Evolutionary conservation across 2,329 filamentous ascomycete species (phyloP).

Genomic region (Talaromyces atroroseus): DNA sequence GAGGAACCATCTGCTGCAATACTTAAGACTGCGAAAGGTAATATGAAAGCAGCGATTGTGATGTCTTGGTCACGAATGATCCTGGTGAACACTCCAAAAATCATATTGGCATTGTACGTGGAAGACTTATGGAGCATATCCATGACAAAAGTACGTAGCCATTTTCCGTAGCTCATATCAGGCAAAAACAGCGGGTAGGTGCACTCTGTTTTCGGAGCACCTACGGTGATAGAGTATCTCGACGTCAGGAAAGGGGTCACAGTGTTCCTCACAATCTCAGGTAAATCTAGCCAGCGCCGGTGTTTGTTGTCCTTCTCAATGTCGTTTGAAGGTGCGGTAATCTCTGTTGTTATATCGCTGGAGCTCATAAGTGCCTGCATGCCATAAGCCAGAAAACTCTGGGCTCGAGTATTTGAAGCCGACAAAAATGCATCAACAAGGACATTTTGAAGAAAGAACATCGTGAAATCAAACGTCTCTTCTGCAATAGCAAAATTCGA

Average conservation of each 20-base stretch:
- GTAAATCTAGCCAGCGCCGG: slow-evolving; percentile 70
- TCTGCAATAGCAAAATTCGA: slow-evolving; percentile 75
- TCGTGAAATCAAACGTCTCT: slow-evolving; percentile 79
- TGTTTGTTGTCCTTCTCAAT: slow-evolving; percentile 58
- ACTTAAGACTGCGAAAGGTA: slow-evolving; percentile 83
- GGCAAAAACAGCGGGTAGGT: slow-evolving; percentile 74
- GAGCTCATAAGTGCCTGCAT: slow-evolving; percentile 87
- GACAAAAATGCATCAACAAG: slow-evolving; percentile 89
- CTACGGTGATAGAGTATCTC: slow-evolving; percentile 67
- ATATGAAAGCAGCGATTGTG: slow-evolving; percentile 76
- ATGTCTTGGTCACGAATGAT: slow-evolving; percentile 82
- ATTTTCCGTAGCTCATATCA: slow-evolving; percentile 66
- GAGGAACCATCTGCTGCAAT: slow-evolving; percentile 69
- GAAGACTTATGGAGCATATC: slow-evolving; percentile 77
- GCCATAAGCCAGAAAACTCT: slow-evolving; percentile 86
- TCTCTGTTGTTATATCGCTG: slow-evolving; percentile 63
- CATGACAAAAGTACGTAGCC: slow-evolving; percentile 74
- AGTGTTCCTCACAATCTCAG: slow-evolving; percentile 70
- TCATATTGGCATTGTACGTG: slow-evolving; percentile 64
- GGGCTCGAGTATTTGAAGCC: slow-evolving; percentile 76
- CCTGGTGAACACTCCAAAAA: slow-evolving; percentile 76
- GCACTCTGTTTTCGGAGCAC: slow-evolving; percentile 48
- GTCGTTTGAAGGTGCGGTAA: slow-evolving; percentile 47
- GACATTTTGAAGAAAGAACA: slow-evolving; percentile 79
- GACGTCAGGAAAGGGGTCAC: slow-evolving; percentile 86